A percentile compares a stretch with the other conserved stretches of the same genome.
phyloP scores from a whole-genome alignment of 345 rosid species.

The Salix caprea region DNA sequence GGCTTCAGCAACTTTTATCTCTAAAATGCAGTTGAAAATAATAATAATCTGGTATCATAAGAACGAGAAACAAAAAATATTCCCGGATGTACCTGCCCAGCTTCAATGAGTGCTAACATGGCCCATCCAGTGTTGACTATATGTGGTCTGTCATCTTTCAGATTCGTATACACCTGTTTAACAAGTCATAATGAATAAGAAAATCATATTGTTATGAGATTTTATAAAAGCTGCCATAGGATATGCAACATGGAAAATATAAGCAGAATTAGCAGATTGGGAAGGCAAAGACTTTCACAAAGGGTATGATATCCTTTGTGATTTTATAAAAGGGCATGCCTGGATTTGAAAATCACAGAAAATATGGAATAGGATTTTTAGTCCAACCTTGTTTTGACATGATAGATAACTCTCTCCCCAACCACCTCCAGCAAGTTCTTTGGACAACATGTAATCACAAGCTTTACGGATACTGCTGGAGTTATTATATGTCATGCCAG shows the following conservation, averaged over 20 bases:
- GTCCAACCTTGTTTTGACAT: slow-evolving; percentile 22
- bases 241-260: too few relatives aligned
- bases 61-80: not conserved
- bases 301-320: not conserved
- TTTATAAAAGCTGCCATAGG: not conserved
- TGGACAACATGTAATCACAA: slow-evolving; percentile 14
- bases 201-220: not conserved
- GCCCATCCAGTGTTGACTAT: slow-evolving; percentile 68
- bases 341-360: not conserved
- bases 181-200: not conserved
- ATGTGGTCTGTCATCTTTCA: slow-evolving; percentile 51
- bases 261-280: too few relatives aligned
- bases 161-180: slow-evolving; percentile 49
- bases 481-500: slow-evolving; percentile 9
- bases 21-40: not conserved
- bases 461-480: slow-evolving; percentile 13
- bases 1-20: not conserved
- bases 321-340: not conserved
- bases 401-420: slow-evolving; percentile 34
- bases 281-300: not conserved
- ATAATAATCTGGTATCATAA: not conserved
- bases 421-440: slow-evolving; percentile 13
- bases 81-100: slow-evolving; percentile 51
- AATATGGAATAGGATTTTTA: not conserved
- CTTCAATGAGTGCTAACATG: slow-evolving; percentile 51